Evolutionary conservation across 805 yeast species (phyloP), one percentile per base, ranked within the genome.

Genomic region (Brettanomyces sp.): DNA sequence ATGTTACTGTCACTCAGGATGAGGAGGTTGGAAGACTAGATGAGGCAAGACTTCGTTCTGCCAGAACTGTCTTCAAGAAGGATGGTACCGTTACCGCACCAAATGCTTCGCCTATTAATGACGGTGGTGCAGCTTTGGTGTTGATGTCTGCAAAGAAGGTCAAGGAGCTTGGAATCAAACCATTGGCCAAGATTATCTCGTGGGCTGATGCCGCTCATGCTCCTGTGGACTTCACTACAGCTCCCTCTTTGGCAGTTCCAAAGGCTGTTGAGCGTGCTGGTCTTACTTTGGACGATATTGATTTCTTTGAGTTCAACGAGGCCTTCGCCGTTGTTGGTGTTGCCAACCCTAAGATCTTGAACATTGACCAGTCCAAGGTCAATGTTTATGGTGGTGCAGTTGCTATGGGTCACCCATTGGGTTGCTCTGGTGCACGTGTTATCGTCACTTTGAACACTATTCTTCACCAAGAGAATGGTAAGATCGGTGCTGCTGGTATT

Each of bases 161-260:
- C 58, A 79, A 80, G 64, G 96, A 90, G 74, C 78, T 89, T 57
- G 83, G 84, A 41, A 72, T 93, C 62, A 88, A 73, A 64, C 99
- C 99, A 52, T 64, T 93, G 51, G 98, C 96, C 49, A 80, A 80
- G 66, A 82, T 93, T 58, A 64, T 77, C 45, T 95, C 96, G 50
- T 91, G 96, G 95, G 99, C 95, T 68, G 99, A 93, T 65, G 98
- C 98, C 59, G 99, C 95, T 47, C 90, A 88, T 65, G 80, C 80
- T 39, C 99, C 99, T 54, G 77, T 84, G 57, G 95, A 90, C 70
- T 93, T 93, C 76, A 91, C 99, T 46, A 85, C 93, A 68, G 89
- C 98, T 30, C 99, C 99, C 54, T 70, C 96, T 34, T 73, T 89
- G 62, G 96, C 99, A 45, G 80, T 91, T 57, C 96, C 96, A 69